A percentile compares a stretch with the other conserved stretches of the same genome.
phyloP scores from a whole-genome alignment of 108 stramenopile genomes.

The Skeletonema grethae region DNA sequence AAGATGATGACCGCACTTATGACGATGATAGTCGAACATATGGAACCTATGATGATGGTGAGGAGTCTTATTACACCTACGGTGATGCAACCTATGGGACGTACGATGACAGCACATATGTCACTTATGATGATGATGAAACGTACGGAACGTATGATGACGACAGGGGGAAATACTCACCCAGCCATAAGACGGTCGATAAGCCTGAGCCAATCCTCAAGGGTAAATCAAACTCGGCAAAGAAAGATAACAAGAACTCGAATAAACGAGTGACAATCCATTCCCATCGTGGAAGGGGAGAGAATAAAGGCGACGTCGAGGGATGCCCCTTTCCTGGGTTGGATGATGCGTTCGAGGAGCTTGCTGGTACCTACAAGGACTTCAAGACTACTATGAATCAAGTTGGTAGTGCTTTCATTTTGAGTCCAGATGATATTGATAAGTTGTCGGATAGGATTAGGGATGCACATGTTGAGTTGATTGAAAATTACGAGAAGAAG shows the following conservation, averaged over 20 bases:
- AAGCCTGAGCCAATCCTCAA: slow-evolving; percentile 37
- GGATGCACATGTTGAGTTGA: slow-evolving; percentile 12
- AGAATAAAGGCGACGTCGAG: slow-evolving; percentile 6
- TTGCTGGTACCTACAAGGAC: slow-evolving; percentile 18
- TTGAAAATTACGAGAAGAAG: slow-evolving; percentile 3
- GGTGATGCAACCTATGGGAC: slow-evolving; percentile 23
- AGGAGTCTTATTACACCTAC: slow-evolving; percentile 8
- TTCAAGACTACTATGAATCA: slow-evolving; percentile 23
- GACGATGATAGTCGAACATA: slow-evolving; percentile 17
- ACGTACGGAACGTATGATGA: slow-evolving; percentile 11
- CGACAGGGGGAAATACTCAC: slow-evolving; percentile 15
- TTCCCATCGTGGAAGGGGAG: slow-evolving; percentile 38
- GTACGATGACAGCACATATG: slow-evolving; percentile 17
- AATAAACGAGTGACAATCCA: slow-evolving; percentile 42
- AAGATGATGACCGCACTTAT: slow-evolving; percentile 3
- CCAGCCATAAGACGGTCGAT: slow-evolving; percentile 35
- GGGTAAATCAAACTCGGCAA: too few species aligned
- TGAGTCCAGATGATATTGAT: slow-evolving; percentile 35
- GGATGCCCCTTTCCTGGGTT: not conserved
- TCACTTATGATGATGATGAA: slow-evolving; percentile 31
- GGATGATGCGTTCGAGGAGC: slow-evolving; percentile 5
- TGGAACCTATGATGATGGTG: slow-evolving; percentile 3
- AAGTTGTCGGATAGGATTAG: slow-evolving; percentile 30
- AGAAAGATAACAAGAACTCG: not conserved
- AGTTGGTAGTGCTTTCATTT: slow-evolving; percentile 33